Base-by-base conservation (phyloP, 2,329 filamentous ascomycete species). In the Ophiostoma triangulosporum region DNA sequence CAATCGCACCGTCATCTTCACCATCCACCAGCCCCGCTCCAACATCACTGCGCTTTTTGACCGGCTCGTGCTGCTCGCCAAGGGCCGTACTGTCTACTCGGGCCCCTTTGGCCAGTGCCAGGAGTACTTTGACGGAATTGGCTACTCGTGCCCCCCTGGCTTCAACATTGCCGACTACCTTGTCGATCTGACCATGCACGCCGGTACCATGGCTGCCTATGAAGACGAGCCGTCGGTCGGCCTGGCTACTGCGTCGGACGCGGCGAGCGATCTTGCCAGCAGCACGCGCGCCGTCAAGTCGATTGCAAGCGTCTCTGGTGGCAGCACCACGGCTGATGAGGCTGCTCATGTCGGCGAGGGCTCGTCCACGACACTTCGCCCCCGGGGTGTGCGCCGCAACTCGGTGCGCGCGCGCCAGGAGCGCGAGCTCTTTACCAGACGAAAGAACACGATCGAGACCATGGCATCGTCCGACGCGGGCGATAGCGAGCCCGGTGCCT, bases 141-240 rank as follows among this genome's bases (percentile, higher is more conserved):
- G 93, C 43, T 98, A 96, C 66, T 75, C 86, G 49, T 98, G 94
- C 64, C 93, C 93, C 11, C 85, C 90, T 24, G 94, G 94, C 2
- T 98, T 97, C 77, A 98, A 98, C 63, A 97, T 98, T 67, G 93
- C 93, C 4, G 93, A 98, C 66, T 98, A 96, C 64, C 78, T 98
- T 5, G 90, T 98, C 29, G 93, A 98, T 65, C 75, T 98, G 38
- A 97, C 93, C 0, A 97, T 98, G 91, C 93, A 98, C 65, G 90
- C 89, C 24, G 80, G 86, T 55, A 74, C 76, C 45, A 77, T 73
- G 20, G 71, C 76, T 6, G 70, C 79, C 3, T 76, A 80, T 54
- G 77, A 83, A 32, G 79, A 83, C 27, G 48, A 36, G 27, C 51
- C 54, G 43, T 15, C 38, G 38, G 45, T 22, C 17, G 22, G 20